Conservation (phyloP, 2,329 filamentous ascomycete species). For the Coleophoma cylindrospora region DNA sequence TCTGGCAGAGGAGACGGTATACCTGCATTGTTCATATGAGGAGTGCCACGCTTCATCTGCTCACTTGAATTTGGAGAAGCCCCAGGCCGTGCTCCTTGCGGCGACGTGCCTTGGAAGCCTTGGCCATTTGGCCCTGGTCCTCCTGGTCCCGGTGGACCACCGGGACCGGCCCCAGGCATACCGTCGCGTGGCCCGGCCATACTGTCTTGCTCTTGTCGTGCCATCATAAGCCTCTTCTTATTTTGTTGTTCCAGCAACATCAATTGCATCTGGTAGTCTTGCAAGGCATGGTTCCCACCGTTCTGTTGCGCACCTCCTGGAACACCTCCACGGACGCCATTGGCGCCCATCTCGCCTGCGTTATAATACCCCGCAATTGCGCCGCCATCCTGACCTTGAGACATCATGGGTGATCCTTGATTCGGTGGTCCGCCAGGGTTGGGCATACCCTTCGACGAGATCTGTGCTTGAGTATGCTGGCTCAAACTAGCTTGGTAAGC, state of each 20-base stretch:
- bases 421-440: slow-evolving; percentile 65
- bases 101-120: slow-evolving; percentile 64
- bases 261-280: slow-evolving; percentile 86
- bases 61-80: slow-evolving; percentile 74
- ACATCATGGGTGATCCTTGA: slow-evolving; percentile 81
- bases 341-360: slow-evolving; percentile 49
- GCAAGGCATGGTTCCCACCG: slow-evolving; percentile 65
- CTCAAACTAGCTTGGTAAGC: slow-evolving; percentile 82
- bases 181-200: slow-evolving; percentile 40
- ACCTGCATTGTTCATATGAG: slow-evolving; percentile 64
- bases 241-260: slow-evolving; percentile 86
- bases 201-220: slow-evolving; percentile 69
- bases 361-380: slow-evolving; percentile 58
- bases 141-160: slow-evolving; percentile 51
- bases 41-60: slow-evolving; percentile 73
- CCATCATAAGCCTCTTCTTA: slow-evolving; percentile 81
- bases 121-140: slow-evolving; percentile 53
- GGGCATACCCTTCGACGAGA: slow-evolving; percentile 79
- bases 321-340: slow-evolving; percentile 49
- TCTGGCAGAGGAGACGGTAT: slow-evolving; percentile 70
- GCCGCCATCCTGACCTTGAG: slow-evolving; percentile 61
- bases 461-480: slow-evolving; percentile 73
- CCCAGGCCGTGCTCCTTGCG: slow-evolving; percentile 59
- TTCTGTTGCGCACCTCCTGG: slow-evolving; percentile 34
- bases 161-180: slow-evolving; percentile 45